Percentiles rank a stretch among this genome's conserved stretches.
These are phyloP conservation scores for Sesbania bispinosa DNA, from an alignment of 306 rosid genomes.

Conservation along the genomic window DNA sequence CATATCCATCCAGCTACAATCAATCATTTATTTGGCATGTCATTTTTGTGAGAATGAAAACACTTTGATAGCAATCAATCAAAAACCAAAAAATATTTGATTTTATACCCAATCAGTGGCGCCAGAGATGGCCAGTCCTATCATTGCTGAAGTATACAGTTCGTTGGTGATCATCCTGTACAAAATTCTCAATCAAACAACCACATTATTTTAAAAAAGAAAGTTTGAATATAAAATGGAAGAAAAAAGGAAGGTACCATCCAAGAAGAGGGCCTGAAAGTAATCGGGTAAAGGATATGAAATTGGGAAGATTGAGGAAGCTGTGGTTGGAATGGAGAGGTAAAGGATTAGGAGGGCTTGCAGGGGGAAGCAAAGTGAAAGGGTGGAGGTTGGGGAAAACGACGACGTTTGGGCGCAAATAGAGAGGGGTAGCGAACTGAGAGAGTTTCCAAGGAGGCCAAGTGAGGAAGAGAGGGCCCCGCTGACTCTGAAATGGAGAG, in stretches of 20 bases:
- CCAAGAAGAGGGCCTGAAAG: slow-evolving; percentile 90
- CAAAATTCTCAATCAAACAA: slow-evolving; percentile 2
- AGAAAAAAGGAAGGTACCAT: slow-evolving; percentile 48
- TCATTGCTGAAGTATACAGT: slow-evolving; percentile 67
- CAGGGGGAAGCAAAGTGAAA: slow-evolving; percentile 44
- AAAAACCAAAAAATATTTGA: too few relatives aligned
- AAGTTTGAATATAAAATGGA: neutral
- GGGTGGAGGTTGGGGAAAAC: slow-evolving; percentile 50
- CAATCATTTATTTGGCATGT: too few relatives aligned
- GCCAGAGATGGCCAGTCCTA: slow-evolving; percentile 82
- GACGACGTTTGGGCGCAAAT: slow-evolving; percentile 49
- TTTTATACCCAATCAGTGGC: slow-evolving; percentile 93
- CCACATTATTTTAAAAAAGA: neutral
- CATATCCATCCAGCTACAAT: slow-evolving; percentile 78
- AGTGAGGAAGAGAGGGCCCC: slow-evolving; percentile 80
- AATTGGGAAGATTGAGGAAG: slow-evolving; percentile 70
- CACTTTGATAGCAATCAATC: too few relatives aligned
- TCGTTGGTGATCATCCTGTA: slow-evolving; percentile 84
- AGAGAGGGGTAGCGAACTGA: slow-evolving; percentile 85
- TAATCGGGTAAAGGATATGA: slow-evolving; percentile 63
- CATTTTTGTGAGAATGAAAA: too few relatives aligned
- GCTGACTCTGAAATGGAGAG: too few relatives aligned
- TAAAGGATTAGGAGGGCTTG: slow-evolving; percentile 30
- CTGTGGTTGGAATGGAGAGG: slow-evolving; percentile 32
- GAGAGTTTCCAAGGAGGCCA: slow-evolving; percentile 89